A percentile compares a stretch with the other conserved stretches of the same genome.
Conservation (phyloP, 31 red algal species). For the Asparagopsis taxiformis region DNA sequence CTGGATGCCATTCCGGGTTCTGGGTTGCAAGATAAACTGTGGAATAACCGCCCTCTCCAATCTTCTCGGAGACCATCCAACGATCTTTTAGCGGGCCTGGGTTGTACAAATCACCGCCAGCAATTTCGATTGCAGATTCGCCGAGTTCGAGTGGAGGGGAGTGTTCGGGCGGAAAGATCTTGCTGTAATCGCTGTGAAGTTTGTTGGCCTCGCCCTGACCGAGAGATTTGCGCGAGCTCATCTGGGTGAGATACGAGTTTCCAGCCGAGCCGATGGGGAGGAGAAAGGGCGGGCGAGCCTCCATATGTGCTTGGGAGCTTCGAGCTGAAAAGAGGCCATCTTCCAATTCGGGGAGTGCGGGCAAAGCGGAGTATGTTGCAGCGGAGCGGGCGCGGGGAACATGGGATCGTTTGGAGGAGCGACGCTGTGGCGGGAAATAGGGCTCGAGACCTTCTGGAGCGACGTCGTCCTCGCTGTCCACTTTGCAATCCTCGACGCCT, state of each 20-base stretch:
- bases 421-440: neutral
- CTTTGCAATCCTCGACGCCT: slow-evolving; percentile 24
- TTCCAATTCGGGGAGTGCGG: slow-evolving; percentile 25
- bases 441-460: neutral
- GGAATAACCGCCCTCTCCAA: slow-evolving; percentile 72
- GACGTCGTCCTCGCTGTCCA: slow-evolving; percentile 20
- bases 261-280: slow-evolving; percentile 50
- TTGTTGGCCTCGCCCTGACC: slow-evolving; percentile 49
- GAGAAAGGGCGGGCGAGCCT: slow-evolving; percentile 38
- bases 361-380: slow-evolving; percentile 14
- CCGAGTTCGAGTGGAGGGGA: slow-evolving; percentile 16
- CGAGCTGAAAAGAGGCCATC: slow-evolving; percentile 16
- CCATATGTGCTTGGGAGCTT: slow-evolving; percentile 33
- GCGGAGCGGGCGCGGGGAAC: neutral
- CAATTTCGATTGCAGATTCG: slow-evolving; percentile 63
- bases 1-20: no score
- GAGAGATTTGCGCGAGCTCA: slow-evolving; percentile 57
- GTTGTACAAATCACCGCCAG: slow-evolving; percentile 62
- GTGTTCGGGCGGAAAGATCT: slow-evolving; percentile 39
- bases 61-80: slow-evolving; percentile 47
- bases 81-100: slow-evolving; percentile 30
- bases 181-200: slow-evolving; percentile 54
- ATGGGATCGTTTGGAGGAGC: neutral
- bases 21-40: slow-evolving; percentile 36
- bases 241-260: slow-evolving; percentile 59